phyloP scores from a whole-genome alignment of 179 eudicot species.

The Silene coronaria region DNA sequence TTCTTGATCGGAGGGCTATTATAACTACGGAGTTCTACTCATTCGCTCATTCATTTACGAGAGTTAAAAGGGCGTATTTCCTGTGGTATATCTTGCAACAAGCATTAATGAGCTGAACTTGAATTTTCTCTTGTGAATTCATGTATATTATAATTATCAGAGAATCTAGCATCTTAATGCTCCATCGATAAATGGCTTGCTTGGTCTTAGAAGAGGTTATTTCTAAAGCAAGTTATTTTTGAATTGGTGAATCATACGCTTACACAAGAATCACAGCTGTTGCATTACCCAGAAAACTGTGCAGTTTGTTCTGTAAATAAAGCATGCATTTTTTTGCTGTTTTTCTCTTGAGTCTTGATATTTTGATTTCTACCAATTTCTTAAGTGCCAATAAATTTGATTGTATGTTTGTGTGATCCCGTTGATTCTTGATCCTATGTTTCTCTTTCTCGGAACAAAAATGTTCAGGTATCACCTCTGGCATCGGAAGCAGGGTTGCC shows the following conservation, averaged over 20 bases:
- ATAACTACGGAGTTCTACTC: neutral
- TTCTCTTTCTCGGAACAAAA: slow-evolving; percentile 7
- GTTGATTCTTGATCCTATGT: slow-evolving; percentile 9
- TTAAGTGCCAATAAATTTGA: neutral
- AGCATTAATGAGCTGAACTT: too few relatives aligned
- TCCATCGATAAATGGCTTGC: too few relatives aligned
- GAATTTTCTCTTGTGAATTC: neutral
- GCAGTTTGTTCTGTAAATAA: neutral
- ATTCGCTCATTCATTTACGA: neutral
- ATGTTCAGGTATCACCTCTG: slow-evolving; percentile 68
- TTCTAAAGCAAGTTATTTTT: too few relatives aligned
- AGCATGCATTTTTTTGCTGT: neutral
- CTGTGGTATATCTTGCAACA: neutral
- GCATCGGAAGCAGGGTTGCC: slow-evolving; percentile 73
- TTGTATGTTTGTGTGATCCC: neutral
- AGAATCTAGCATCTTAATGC: too few relatives aligned
- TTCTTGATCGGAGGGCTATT: too few relatives aligned
- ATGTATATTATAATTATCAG: too few relatives aligned
- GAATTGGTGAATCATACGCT: neutral
- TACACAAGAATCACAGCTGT: neutral
- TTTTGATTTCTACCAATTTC: neutral
- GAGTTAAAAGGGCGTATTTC: neutral
- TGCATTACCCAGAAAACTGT: too few relatives aligned
- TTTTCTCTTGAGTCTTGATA: neutral
- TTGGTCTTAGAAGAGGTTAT: too few relatives aligned